Base-by-base conservation (phyloP, 1,284 basidiomycete genomes). In the Trichosporon coremiiforme region DNA sequence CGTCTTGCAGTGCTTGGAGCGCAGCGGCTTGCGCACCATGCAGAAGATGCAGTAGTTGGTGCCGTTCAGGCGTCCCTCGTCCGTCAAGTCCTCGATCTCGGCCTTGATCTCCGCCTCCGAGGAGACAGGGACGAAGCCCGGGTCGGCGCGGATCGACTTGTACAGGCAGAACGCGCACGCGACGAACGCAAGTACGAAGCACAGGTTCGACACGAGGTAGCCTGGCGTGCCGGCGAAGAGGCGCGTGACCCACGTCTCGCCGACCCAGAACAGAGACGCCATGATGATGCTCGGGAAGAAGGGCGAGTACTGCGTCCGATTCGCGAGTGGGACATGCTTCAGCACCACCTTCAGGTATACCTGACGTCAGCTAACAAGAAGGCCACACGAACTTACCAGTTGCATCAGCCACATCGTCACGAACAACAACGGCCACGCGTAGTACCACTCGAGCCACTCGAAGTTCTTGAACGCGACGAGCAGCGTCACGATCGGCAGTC, bases 11-110 rank as follows among this genome's bases (percentile, higher is more conserved):
- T 99, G 97, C 82, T 97, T 98, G 29, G 93, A 95, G 7, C 96
- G 88, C 25, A 99, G 85, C 3, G 96, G 94, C 78, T 96, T 95
- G 57, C 91, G 89, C 1, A 92, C 82, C 92, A 99, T 92, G 84
- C 96, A 99, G 67, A 90, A 87, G 66, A 98, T 91, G 80, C 97
- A 99, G 83, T 97, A 98, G 12, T 93, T 94, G 78, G 95, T 93
- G 0, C 96, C 95, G 82, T 98, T 98, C 35, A 99, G 84, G 35
- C 90, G 86, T 2, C 94, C 94, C 75, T 91, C 89, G 17, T 91
- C 91, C 12, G 94, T 93, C 17, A 99, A 86, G 33, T 94, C 92
- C 79, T 97, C 94, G 65, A 98, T 90, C 62, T 91, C 91, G 70
- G 90, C 88, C 85, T 92, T 94, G 36, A 95, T 84, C 79, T 96